Evolutionary conservation across 2,329 filamentous ascomycete genomes (phyloP), one percentile per base, ranked within the genome.

Genomic region (Beauveria scarabaeidicola): DNA sequence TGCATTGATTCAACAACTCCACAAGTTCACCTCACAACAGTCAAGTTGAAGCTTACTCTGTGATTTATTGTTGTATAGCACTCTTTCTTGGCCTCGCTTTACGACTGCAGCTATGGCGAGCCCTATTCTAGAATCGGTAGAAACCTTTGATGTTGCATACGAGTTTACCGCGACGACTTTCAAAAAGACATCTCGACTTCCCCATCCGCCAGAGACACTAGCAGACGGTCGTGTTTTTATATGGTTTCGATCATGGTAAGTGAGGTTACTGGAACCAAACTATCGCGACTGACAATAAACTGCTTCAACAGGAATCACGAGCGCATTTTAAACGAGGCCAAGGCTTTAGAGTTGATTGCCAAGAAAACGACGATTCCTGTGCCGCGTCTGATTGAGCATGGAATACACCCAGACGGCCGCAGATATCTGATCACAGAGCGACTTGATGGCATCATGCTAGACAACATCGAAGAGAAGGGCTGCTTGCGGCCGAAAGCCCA

Each of bases 271-370:
- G 32, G 9, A 5, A 4, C 13, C 32, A 36, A 13, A 13, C 11
- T 36, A 11, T 36, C 13, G 11, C 32, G 32, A 36, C 32, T 36
- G 11, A 36, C 32, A 11, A 32, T 36, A 11, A 11, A 36, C 11
- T 36, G 9, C 27, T 29, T 29, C 9, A 11, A 36, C 5, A 57
- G 59, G 60, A 61, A 63, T 51, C 61, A 62, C 25, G 61, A 64
- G 43, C 62, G 61, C 17, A 61, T 64, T 25, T 44, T 47, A 6
- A 64, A 63, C 36, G 61, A 64, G 23, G 62, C 56, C 41, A 63
- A 55, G 13, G 61, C 61, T 25, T 32, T 63, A 3, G 13, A 58
- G 23, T 46, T 63, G 1, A 27, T 62, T 5, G 41, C 48, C 25
- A 7, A n/a, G 7, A 21, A 62, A 36, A 62, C 58, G 27, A 61